These are phyloP conservation scores for Hondaea fermentalgiana DNA, from an alignment of 108 stramenopile genomes.

Conservation along the genomic window DNA sequence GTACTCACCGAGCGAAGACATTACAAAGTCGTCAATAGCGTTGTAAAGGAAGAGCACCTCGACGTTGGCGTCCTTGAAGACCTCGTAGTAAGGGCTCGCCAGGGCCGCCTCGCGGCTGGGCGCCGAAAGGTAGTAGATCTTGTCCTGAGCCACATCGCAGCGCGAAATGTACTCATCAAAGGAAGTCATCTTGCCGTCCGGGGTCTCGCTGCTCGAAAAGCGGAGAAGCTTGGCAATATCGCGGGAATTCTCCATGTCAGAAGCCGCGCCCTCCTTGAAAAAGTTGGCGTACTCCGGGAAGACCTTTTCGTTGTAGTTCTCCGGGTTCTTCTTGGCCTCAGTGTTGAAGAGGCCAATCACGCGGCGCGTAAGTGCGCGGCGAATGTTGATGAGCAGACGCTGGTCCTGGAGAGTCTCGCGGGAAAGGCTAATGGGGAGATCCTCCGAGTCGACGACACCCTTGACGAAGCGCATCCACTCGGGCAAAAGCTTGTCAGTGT, in stretches of 20 bases:
- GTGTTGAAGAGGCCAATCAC: conserved; percentile 64
- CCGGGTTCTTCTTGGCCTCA: conserved; percentile 77
- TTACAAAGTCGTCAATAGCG: conserved; percentile 95
- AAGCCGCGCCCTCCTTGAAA: conserved; percentile 91
- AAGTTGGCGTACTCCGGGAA: conserved; percentile 85
- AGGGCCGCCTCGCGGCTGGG: conserved; percentile 82
- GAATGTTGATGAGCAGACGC: conserved; percentile 72
- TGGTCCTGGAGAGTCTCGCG: conserved; percentile 95
- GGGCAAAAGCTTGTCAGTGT: conserved; percentile 78
- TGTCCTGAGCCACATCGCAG: conserved; percentile 80
- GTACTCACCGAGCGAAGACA: conserved; percentile 79
- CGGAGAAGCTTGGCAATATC: conserved; percentile 81
- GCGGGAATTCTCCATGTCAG: conserved; percentile 73
- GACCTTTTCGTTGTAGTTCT: conserved; percentile 76
- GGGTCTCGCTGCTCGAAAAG: conserved; percentile 78
- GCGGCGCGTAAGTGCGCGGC: conserved; percentile 77
- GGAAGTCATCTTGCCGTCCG: conserved; percentile 65
- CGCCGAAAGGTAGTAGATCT: conserved; percentile 91
- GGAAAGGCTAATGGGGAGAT: conserved; percentile 86
- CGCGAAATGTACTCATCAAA: conserved; percentile 92
- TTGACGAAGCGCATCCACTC: conserved; percentile 93
- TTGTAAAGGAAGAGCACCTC: conserved; percentile 84
- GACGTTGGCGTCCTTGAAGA: conserved; percentile 67
- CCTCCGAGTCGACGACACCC: conserved; percentile 96
- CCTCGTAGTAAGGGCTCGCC: conserved; percentile 90